Evolutionary conservation across 169 alveolate species (phyloP).

Genomic region (Amoebophrya sp.): DNA sequence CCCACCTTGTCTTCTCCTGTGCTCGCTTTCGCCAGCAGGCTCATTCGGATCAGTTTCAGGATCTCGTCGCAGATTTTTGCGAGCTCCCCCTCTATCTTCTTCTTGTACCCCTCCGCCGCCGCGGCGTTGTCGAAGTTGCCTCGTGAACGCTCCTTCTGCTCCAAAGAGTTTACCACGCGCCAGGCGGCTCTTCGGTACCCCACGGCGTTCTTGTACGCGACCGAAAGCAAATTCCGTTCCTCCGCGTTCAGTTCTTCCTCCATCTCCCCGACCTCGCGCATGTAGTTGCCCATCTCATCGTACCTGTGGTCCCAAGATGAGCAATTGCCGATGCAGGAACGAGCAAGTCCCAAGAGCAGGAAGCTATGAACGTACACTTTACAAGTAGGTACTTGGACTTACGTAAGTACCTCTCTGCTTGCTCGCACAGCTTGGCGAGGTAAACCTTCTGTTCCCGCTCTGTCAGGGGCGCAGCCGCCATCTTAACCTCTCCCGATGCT

Average conservation of each 20-base stretch:
- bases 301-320: no score
- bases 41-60: slow-evolving; percentile 53
- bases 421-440: slow-evolving; percentile 81
- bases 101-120: slow-evolving; percentile 66
- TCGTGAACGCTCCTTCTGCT: slow-evolving; percentile 81
- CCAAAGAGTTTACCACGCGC: slow-evolving; percentile 83
- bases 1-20: background rate
- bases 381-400: no score
- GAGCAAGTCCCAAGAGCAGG: no score
- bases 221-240: slow-evolving; percentile 51
- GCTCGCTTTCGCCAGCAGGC: slow-evolving; percentile 41
- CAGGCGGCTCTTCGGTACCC: slow-evolving; percentile 93
- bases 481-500: no score
- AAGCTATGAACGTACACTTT: no score
- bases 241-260: slow-evolving; percentile 11
- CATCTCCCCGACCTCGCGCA: slow-evolving; percentile 50
- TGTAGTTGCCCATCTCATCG: slow-evolving; percentile 74
- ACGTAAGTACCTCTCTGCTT: slow-evolving; percentile 92
- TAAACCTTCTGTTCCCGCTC: slow-evolving; percentile 16
- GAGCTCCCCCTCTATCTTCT: slow-evolving; percentile 79
- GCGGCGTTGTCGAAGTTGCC: slow-evolving; percentile 64
- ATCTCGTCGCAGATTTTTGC: slow-evolving; percentile 73
- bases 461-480: background rate
- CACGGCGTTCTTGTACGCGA: slow-evolving; percentile 89
- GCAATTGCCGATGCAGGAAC: no score